These are phyloP conservation scores for Colletotrichum sp. DNA, from an alignment of 2,329 filamentous ascomycete species.

Conservation along the genomic window DNA sequence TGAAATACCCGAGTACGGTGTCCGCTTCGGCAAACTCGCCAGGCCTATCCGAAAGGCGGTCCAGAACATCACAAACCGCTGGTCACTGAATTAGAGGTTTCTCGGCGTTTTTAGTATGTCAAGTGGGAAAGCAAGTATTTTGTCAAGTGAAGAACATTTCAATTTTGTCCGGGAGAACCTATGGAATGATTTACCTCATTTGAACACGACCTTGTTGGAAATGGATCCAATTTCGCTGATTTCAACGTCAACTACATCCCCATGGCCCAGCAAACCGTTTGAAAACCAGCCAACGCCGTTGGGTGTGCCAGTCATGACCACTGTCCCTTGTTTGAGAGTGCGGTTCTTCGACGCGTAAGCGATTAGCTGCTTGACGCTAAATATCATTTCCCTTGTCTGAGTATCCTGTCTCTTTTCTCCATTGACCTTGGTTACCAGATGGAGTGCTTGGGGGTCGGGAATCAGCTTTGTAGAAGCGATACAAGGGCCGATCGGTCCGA, in stretches of 20 bases:
- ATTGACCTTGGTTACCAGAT: neutral
- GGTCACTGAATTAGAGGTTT: too few relatives aligned
- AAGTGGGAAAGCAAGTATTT: neutral
- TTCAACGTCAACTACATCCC: neutral
- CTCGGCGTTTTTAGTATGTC: too few relatives aligned
- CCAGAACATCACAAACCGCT: too few relatives aligned
- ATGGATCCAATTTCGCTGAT: neutral
- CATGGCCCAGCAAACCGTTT: neutral
- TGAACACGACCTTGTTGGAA: neutral
- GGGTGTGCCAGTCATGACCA: neutral
- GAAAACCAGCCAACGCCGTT: neutral
- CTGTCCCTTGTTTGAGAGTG: neutral
- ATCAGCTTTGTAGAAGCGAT: neutral
- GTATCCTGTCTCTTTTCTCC: neutral
- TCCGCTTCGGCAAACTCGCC: neutral
- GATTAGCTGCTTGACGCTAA: neutral
- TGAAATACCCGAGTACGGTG: rapidly evolving
- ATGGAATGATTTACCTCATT: neutral
- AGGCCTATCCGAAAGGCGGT: neutral
- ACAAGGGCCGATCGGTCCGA: neutral
- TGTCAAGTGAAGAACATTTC: neutral
- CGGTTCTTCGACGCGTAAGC: neutral
- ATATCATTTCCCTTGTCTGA: neutral
- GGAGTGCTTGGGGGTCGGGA: neutral
- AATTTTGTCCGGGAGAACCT: too few relatives aligned